These are phyloP conservation scores for Venturia carpophila DNA, from an alignment of 2,329 filamentous ascomycete genomes.

Conservation along the genomic window DNA sequence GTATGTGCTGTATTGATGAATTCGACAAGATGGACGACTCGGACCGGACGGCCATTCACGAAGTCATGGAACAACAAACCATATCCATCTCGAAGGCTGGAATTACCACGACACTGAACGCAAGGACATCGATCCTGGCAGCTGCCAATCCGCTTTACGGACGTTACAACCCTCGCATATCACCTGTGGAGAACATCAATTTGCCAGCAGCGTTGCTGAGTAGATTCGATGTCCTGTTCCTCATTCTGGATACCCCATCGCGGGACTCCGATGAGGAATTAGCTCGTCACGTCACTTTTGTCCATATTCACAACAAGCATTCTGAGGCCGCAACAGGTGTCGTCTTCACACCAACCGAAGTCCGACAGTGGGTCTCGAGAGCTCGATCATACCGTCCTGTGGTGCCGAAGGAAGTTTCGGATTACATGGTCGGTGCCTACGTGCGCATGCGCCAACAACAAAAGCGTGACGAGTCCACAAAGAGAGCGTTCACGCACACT, in stretches of 20 bases:
- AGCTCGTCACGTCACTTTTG: slow-evolving; percentile 88
- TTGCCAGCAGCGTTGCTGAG: slow-evolving; percentile 93
- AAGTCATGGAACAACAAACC: slow-evolving; percentile 84
- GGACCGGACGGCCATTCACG: slow-evolving; percentile 74
- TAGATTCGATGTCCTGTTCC: slow-evolving; percentile 93
- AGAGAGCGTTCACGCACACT: slow-evolving; percentile 89
- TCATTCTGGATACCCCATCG: slow-evolving; percentile 88
- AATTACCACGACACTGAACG: slow-evolving; percentile 94
- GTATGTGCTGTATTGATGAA: slow-evolving; percentile 79
- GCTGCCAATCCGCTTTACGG: slow-evolving; percentile 96
- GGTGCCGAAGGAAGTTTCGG: slow-evolving; percentile 76
- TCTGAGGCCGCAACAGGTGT: slow-evolving; percentile 36
- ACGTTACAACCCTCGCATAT: slow-evolving; percentile 94
- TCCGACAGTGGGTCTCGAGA: slow-evolving; percentile 90
- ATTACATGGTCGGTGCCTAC: slow-evolving; percentile 96
- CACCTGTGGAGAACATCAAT: slow-evolving; percentile 98
- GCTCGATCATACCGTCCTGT: slow-evolving; percentile 82
- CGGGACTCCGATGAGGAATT: slow-evolving; percentile 88
- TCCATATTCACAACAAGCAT: slow-evolving; percentile 94
- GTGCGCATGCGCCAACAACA: slow-evolving; percentile 89
- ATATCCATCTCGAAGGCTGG: slow-evolving; percentile 85
- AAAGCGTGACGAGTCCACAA: slow-evolving; percentile 80
- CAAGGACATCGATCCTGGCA: slow-evolving; percentile 88
- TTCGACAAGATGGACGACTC: slow-evolving; percentile 88
- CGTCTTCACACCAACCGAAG: slow-evolving; percentile 84